Percentiles rank a stretch among this genome's conserved stretches.
phyloP scores from a whole-genome alignment of 106 monocot genomes.

The Xerophyta viscosa region DNA sequence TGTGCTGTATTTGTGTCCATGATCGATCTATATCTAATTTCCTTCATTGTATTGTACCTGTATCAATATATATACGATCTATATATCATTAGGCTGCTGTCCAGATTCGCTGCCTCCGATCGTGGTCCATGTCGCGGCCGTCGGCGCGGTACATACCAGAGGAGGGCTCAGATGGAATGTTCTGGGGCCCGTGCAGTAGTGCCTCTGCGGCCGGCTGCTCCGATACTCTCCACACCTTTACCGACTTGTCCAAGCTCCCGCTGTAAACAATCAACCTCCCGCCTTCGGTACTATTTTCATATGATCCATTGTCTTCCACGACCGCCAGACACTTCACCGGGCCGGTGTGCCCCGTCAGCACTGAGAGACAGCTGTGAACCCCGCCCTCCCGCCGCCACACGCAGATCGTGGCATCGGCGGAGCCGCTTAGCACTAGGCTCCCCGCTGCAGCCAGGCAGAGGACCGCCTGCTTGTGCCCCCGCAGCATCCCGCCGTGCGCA shows the following conservation, averaged over 20 bases:
- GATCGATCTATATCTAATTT: too few relatives aligned
- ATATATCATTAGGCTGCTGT: too few relatives aligned
- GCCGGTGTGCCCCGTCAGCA: slow-evolving; percentile 36
- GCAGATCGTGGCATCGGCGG: slow-evolving; percentile 55
- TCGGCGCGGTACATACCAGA: too few relatives aligned
- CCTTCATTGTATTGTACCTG: too few relatives aligned
- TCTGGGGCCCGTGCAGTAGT: too few relatives aligned
- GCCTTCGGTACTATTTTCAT: not conserved
- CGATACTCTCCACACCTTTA: slow-evolving; percentile 50
- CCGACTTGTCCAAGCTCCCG: slow-evolving; percentile 44
- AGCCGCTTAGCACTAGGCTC: slow-evolving; percentile 38
- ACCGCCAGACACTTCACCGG: slow-evolving; percentile 47
- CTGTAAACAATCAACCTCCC: slow-evolving; percentile 45
- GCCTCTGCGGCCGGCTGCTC: slow-evolving; percentile 7
- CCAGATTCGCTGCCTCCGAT: too few relatives aligned
- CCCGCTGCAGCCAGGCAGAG: slow-evolving; percentile 44
- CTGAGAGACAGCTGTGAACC: slow-evolving; percentile 38
- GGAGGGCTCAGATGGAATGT: too few relatives aligned
- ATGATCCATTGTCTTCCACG: slow-evolving; percentile 7
- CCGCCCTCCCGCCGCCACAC: too few relatives aligned
- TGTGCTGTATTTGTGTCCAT: too few relatives aligned
- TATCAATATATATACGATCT: too few relatives aligned
- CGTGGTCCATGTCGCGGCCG: too few relatives aligned
- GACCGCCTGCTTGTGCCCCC: slow-evolving; percentile 52
- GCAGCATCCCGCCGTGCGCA: slow-evolving; percentile 12